Percentiles rank a stretch among this genome's conserved stretches.
phyloP scores from a whole-genome alignment of 768 basidiomycete genomes.

The Phanerochaete sordida region DNA sequence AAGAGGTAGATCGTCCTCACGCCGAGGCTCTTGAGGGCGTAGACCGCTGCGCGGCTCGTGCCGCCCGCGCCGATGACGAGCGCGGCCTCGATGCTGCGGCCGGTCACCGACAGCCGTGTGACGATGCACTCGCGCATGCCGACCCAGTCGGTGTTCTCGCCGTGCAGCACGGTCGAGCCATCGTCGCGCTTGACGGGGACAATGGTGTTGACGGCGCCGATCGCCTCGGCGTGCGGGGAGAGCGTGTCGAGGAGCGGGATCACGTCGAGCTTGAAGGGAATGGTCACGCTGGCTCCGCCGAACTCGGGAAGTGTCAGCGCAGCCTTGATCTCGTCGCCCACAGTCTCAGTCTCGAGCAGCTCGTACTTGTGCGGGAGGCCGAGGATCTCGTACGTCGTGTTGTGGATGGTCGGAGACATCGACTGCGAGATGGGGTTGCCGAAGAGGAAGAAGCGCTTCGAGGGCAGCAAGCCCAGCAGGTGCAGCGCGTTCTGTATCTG shows the following conservation, averaged over 20 bases:
- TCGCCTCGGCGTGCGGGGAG: slow-evolving; percentile 75
- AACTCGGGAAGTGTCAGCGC: slow-evolving; percentile 68
- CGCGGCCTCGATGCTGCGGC: slow-evolving; percentile 40
- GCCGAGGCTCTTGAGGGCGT: slow-evolving; percentile 73
- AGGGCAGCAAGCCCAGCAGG: slow-evolving; percentile 75
- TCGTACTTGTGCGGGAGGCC: slow-evolving; percentile 84
- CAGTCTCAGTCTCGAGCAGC: slow-evolving; percentile 66
- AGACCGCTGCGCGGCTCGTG: slow-evolving; percentile 91
- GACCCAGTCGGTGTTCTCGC: slow-evolving; percentile 97
- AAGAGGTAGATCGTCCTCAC: slow-evolving; percentile 74
- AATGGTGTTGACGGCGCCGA: slow-evolving; percentile 96
- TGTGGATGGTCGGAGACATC: slow-evolving; percentile 92
- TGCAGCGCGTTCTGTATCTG: slow-evolving; percentile 82
- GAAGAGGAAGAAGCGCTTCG: slow-evolving; percentile 78
- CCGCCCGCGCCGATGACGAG: slow-evolving; percentile 96
- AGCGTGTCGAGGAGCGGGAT: slow-evolving; percentile 79
- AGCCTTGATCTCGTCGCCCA: slow-evolving; percentile 63
- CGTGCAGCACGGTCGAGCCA: slow-evolving; percentile 55
- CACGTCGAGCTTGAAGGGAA: slow-evolving; percentile 90
- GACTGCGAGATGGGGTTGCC: slow-evolving; percentile 87
- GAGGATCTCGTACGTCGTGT: slow-evolving; percentile 76
- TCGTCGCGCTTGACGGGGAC: slow-evolving; percentile 44
- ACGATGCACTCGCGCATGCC: slow-evolving; percentile 67
- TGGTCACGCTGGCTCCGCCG: slow-evolving; percentile 95
- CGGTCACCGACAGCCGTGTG: slow-evolving; percentile 35